Conservation (phyloP, 768 basidiomycete species). For the Boletales sp. region DNA sequence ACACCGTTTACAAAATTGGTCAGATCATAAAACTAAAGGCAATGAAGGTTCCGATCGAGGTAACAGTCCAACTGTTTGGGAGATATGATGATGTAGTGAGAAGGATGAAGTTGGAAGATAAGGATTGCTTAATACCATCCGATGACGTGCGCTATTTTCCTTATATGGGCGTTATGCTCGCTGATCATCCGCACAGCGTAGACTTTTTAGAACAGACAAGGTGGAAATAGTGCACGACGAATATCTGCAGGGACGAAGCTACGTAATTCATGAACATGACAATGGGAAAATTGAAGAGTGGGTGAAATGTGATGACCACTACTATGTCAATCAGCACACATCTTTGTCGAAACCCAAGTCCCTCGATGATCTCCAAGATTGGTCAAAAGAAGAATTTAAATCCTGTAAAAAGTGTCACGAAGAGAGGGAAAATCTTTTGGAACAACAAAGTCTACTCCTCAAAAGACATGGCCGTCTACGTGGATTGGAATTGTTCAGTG, state of each 20-base stretch:
- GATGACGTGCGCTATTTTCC: conserved; percentile 40
- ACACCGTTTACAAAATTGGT: conserved; percentile 44
- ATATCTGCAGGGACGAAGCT: conserved; percentile 53
- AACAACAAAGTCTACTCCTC: conserved; percentile 29
- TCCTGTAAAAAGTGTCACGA: conserved; percentile 40
- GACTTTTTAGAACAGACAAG: conserved; percentile 40
- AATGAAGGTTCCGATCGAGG: conserved; percentile 23
- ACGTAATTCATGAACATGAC: conserved; percentile 39
- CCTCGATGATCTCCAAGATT: conserved; percentile 21
- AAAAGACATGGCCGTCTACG: conserved; percentile 43
- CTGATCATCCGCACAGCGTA: conserved; percentile 22
- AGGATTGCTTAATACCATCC: conserved; percentile 19
- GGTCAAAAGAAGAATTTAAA: conserved; percentile 27
- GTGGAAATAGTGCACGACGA: conserved; percentile 27
- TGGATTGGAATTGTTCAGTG: conserved; percentile 68
- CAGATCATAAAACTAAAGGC: conserved; percentile 46
- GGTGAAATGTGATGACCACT: conserved; percentile 57
- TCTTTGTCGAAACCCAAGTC: conserved; percentile 15
- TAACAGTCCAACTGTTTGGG: conserved; percentile 41
- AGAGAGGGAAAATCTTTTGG: conserved; percentile 29
- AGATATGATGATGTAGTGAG: conserved; percentile 42
- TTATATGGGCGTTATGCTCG: neutral
- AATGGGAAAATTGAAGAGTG: conserved; percentile 32
- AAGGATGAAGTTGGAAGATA: conserved; percentile 12
- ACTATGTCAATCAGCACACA: conserved; percentile 43